Base-by-base conservation (phyloP, 352 stramenopile species). In the Pythium phragmitis region DNA sequence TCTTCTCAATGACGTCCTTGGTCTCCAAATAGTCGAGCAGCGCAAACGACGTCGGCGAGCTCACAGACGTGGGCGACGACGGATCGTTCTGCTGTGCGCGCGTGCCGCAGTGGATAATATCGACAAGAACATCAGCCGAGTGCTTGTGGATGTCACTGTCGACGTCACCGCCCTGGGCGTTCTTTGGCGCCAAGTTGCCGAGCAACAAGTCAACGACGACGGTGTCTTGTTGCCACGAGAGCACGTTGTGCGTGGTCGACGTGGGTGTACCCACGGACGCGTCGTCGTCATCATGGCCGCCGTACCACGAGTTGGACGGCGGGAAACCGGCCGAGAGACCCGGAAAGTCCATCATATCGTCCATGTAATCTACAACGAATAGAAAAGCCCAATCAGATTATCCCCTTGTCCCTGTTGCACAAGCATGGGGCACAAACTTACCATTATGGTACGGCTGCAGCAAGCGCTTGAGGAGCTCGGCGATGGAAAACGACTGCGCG, bases 91-190 rank as follows among this genome's bases (percentile, higher is more conserved):
- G 82, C 64, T 93, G 82, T 12, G 80, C 78, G 33, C 84, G 84
- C 17, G 80, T 89, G 49, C 81, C 86, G 41, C 84, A 93, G 70
- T 95, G 86, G 67, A 95, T 91, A 64, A 95, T 88, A 68, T 95
- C 86, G 37, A 91, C 81, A 16, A 92, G 66, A 43, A 94, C 81
- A 62, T 95, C 86, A 9, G 84, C 76, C 43, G 84, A 82, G 72
- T 95, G 86, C 68, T 91, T 93, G 72, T 95, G 86, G 33, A 88
- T 79, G 60, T 95, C 86, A 47, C 77, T 92, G 64, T 92, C 80
- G 14, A 79, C 48, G 0, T 67, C 36, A 21, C 55, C 55, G 42
- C 67, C 70, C 11, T 79, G 65, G 5, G 68, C 76, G 19, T 80
- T 65, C 0, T 55, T 47, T 5, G 77, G 74, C 6, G 63, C 67